phyloP scores from a whole-genome alignment of 1,139 yeast species.

The Arxiozyma slooffiae region DNA sequence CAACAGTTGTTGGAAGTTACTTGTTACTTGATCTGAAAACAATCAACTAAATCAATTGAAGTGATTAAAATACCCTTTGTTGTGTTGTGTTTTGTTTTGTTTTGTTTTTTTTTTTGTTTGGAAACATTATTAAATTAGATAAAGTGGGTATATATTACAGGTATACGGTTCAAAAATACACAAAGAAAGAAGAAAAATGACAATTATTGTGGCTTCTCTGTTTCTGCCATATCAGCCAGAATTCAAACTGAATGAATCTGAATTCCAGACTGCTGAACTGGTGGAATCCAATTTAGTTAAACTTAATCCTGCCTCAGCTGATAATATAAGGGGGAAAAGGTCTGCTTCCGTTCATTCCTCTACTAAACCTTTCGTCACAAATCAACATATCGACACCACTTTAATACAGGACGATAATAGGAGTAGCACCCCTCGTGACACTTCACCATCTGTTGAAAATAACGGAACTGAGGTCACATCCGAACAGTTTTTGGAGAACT shows the following conservation, averaged over 20 bases:
- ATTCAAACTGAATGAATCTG: slow-evolving; percentile 24
- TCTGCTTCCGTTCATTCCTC: slow-evolving; percentile 17
- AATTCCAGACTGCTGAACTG: slow-evolving; percentile 17
- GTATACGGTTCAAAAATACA: too few species aligned
- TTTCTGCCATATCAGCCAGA: slow-evolving; percentile 30
- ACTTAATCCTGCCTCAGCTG: slow-evolving; percentile 8
- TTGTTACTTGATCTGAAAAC: too few species aligned
- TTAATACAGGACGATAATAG: not conserved
- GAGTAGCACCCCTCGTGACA: slow-evolving; percentile 5
- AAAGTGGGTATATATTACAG: too few species aligned
- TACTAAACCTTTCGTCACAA: slow-evolving; percentile 9
- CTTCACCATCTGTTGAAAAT: slow-evolving; percentile 13
- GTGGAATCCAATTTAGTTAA: slow-evolving; percentile 22
- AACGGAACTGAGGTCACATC: slow-evolving; percentile 17
- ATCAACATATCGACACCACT: slow-evolving; percentile 1
- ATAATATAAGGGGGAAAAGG: slow-evolving; percentile 11
- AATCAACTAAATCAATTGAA: too few species aligned
- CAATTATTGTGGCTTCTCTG: slow-evolving; percentile 29
- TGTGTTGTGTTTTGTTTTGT: too few species aligned
- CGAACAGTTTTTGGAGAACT: slow-evolving; percentile 27
- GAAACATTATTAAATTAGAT: too few species aligned
- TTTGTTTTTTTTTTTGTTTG: too few species aligned
- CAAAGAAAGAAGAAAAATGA: too few species aligned
- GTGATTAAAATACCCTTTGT: too few species aligned
- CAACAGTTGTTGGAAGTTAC: too few species aligned